Conservation (phyloP, 139 green algal genomes). For the Closterium sp. region DNA sequence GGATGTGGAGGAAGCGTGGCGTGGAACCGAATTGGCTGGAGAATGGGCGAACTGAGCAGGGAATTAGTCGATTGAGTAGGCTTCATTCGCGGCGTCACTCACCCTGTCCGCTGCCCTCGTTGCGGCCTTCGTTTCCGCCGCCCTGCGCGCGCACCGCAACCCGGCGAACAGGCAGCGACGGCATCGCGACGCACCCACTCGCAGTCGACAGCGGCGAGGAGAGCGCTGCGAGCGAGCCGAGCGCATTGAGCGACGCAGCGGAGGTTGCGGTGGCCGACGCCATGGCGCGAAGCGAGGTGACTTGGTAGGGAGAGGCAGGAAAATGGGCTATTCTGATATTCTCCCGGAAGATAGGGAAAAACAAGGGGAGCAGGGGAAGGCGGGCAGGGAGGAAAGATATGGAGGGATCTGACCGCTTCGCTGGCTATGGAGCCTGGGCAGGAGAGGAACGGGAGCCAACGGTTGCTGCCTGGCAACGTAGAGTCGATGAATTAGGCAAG, state of each 20-base stretch:
- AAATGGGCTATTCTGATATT: too few species aligned
- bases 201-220: background rate
- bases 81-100: background rate
- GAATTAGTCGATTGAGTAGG: background rate
- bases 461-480: too few species aligned
- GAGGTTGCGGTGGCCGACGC: background rate
- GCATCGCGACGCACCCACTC: background rate
- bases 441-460: too few species aligned
- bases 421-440: background rate
- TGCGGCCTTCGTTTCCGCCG: background rate
- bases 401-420: background rate
- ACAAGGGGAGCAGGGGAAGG: too few species aligned
- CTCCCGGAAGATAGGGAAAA: too few species aligned
- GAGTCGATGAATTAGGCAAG: too few species aligned
- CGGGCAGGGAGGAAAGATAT: background rate
- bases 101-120: background rate
- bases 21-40: background rate
- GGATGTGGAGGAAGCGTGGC: background rate
- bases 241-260: background rate
- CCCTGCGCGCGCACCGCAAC: background rate
- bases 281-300: background rate
- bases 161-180: background rate
- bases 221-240: background rate
- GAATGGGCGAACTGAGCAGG: background rate
- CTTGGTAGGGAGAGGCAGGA: too few species aligned